A percentile compares a stretch with the other conserved stretches of the same genome.
Evolutionary conservation across 371 early-diverging fungal genomes (phyloP).

Genomic region (Blastocladiella emersonii): DNA sequence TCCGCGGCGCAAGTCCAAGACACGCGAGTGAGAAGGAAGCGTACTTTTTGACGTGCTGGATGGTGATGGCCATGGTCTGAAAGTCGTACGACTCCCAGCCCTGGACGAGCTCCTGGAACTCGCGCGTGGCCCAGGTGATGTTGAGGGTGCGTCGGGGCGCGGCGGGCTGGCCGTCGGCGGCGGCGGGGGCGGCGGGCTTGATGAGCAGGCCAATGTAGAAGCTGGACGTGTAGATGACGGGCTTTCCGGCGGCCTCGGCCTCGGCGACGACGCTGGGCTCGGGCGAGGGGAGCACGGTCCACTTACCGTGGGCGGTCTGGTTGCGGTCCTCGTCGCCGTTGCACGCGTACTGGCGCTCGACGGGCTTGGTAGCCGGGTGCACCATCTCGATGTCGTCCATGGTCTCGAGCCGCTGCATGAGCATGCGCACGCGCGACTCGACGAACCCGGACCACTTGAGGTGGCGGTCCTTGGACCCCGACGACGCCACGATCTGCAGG

Average conservation of each 20-base stretch:
- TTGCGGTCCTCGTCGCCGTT: slow-evolving; percentile 55
- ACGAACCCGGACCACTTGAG: slow-evolving; percentile 79
- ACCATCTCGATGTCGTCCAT: slow-evolving; percentile 64
- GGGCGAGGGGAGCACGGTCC: slow-evolving; percentile 26
- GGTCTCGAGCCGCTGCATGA: slow-evolving; percentile 74
- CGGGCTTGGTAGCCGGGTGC: slow-evolving; percentile 83
- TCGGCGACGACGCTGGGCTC: slow-evolving; percentile 6
- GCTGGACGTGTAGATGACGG: slow-evolving; percentile 50
- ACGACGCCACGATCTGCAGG: slow-evolving; percentile 74
- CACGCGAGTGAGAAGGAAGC: too few species aligned
- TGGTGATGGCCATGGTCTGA: slow-evolving; percentile 48
- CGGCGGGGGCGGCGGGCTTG: slow-evolving; percentile 34
- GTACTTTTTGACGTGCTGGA: slow-evolving; percentile 57
- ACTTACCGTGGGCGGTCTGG: slow-evolving; percentile 42
- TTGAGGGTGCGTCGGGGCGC: slow-evolving; percentile 43
- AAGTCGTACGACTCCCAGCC: slow-evolving; percentile 62
- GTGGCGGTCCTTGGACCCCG: slow-evolving; percentile 57
- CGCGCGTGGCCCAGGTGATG: slow-evolving; percentile 59
- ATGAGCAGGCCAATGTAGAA: slow-evolving; percentile 79
- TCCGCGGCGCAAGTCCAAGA: too few species aligned
- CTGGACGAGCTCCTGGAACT: slow-evolving; percentile 65
- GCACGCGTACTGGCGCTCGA: slow-evolving; percentile 52
- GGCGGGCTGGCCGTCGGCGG: neutral
- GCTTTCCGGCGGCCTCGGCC: slow-evolving; percentile 18
- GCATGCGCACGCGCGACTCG: slow-evolving; percentile 84